Percentiles rank a stretch among this genome's conserved stretches.
These are phyloP conservation scores for Gentiana dahurica DNA, from an alignment of 257 asterid genomes.

Conservation along the genomic window DNA sequence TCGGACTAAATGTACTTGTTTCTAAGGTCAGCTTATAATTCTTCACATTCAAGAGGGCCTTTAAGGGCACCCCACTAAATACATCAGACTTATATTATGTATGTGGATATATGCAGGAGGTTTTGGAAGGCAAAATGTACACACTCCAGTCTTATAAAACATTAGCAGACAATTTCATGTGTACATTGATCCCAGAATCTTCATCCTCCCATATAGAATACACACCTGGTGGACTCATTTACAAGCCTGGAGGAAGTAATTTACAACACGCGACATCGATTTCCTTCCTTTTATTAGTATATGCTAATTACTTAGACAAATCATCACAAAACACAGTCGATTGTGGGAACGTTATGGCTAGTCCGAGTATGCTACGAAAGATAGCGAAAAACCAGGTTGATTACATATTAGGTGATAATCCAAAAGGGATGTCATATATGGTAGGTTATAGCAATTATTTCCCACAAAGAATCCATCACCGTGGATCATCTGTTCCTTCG, in stretches of 20 bases:
- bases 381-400: conserved; percentile 71
- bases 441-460: conserved; percentile 69
- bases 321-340: conserved; percentile 40
- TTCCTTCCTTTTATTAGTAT: conserved; percentile 66
- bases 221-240: conserved; percentile 85
- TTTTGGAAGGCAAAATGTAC: conserved; percentile 45
- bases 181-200: conserved; percentile 79
- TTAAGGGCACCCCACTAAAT: no score
- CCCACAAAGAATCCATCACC: conserved; percentile 77
- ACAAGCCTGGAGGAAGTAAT: conserved; percentile 93
- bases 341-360: conserved; percentile 46
- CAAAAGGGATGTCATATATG: conserved; percentile 90
- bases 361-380: conserved; percentile 46
- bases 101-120: conserved; percentile 42
- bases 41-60: no score
- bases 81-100: no score
- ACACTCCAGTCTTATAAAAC: conserved; percentile 67
- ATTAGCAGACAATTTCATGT: conserved; percentile 95
- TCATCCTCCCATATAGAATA: conserved; percentile 62
- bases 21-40: conserved; percentile 45
- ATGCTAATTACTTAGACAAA: conserved; percentile 65
- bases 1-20: conserved; percentile 80
- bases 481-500: conserved; percentile 82
- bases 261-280: conserved; percentile 79
- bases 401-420: conserved; percentile 87